phyloP scores from a whole-genome alignment of 176 grass and related monocot genomes.

The Bolboschoenus planiculmis region DNA sequence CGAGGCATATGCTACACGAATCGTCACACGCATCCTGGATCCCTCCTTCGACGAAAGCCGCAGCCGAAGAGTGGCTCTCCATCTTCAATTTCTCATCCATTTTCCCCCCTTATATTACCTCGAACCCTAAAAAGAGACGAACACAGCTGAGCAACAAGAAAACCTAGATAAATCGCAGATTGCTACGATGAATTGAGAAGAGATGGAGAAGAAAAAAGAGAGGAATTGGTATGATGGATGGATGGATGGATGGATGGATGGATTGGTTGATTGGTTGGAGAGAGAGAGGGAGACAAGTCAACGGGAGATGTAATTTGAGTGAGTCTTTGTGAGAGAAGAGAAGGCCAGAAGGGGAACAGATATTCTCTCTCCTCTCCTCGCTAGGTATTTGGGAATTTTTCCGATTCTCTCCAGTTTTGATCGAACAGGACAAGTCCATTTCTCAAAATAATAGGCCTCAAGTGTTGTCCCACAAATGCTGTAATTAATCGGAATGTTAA shows the following conservation, averaged over 20 bases:
- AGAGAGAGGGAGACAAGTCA: not conserved
- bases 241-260: not conserved
- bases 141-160: not conserved
- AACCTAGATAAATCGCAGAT: not conserved
- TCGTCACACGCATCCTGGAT: slow-evolving; percentile 94
- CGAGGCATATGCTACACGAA: slow-evolving; percentile 93
- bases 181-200: not conserved
- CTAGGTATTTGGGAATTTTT: not conserved
- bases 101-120: not conserved
- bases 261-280: slow-evolving; percentile 13
- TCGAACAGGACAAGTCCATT: not conserved
- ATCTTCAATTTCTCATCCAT: slow-evolving; percentile 76
- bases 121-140: not conserved
- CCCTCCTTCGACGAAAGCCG: slow-evolving; percentile 86
- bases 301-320: slow-evolving; percentile 12
- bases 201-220: not conserved
- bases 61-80: slow-evolving; percentile 72
- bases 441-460: not conserved
- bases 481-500: not conserved
- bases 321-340: not conserved
- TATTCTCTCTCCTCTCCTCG: not conserved
- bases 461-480: not conserved
- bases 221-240: not conserved
- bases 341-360: not conserved
- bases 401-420: slow-evolving; percentile 1